Evolutionary conservation across 2,329 filamentous ascomycete species (phyloP), one percentile per base, ranked within the genome.

Genomic region (Talaromyces sp.): DNA sequence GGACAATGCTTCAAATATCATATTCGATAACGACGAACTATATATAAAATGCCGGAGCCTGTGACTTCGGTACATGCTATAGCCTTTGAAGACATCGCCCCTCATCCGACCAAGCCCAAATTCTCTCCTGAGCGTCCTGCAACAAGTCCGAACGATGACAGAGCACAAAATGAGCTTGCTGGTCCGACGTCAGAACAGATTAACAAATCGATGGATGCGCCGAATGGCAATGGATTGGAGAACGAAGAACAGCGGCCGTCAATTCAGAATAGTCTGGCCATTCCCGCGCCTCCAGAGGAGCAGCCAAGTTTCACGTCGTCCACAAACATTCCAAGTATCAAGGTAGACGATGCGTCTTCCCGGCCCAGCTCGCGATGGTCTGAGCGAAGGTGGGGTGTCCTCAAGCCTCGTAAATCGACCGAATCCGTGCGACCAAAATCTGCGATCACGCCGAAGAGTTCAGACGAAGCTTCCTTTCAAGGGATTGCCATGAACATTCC

Each of bases 401-500:
- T 75, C 48, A 67, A 63, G 58, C 58, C 63, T 48, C 74, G 66
- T 60, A 69, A 65, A 53, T 73, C 71, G 11, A 60, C 56, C n/a
- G 72, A 74, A 39, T 65, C 70, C 28, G 67, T 70, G 53, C 64
- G 64, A 45, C 66, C 69, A 45, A 58, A 62, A 22, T 65, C 68
- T 3, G 70, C 71, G 17, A 71, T 71, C 31, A 66, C 71, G 33
- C 67, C 70, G 33, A 67, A 61, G n/a, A 67, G 69, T 21, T 19
- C 28, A 19, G 53, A 45, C 11, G 67, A 73, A 52, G 58, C 64
- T 5, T 64, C 70, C 1, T 83, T 82, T 65, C 72, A 74, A 56
- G 76, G 76, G 40, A 78, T 85, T 41, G 76, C 80, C 39, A 76
- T 83, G 61, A 74, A 81, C 60, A 84, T 86, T 58, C 82, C 84